Base-by-base conservation (phyloP, 169 alveolate species). In the Plasmodium yoelii region DNA sequence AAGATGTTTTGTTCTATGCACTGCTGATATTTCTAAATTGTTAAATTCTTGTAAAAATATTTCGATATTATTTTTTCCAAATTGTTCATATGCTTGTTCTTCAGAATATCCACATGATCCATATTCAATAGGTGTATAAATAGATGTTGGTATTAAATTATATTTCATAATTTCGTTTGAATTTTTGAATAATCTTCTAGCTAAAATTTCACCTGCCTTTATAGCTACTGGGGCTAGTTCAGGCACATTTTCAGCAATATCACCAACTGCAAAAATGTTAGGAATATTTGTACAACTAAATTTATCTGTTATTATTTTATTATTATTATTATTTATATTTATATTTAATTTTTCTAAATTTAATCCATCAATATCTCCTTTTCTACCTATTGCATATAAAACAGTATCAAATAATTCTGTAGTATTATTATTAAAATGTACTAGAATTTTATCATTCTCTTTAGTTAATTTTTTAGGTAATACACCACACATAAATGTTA, bases 211-310 rank as follows among this genome's bases (percentile, higher is more conserved):
- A 8, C 99, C 99, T 24, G 99, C 99, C 86, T 95, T 97, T 7
- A 98, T 96, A n/a, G 99, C 99, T 18, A 97, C 99, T 10, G 99
- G 99, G 1, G 99, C 98, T 46, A 99, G 87, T 87, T 97, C 99
- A 18, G 99, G 99, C 47, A 94, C 89, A 59, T 98, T 98, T 42
- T 95, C 96, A 18, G 96, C 95, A n/a, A 96, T 96, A 87, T 98
- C 99, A 6, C 99, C 99, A 42, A 97, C 97, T 10, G 99, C 99
- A 90, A 91, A 97, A 28, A 98, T 96, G 59, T 94, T 69, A 8
- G 93, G 95, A 39, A 97, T 93, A 59, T 94, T 91, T 1, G 99
- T 97, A 67, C 96, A 84, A 61, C 98, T 99, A 42, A 96, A 94
- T 19, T 95, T 90, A 28, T 95, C 97, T 24, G 96, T 86, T 42